These are phyloP conservation scores for Exophiala aquamarina DNA, from an alignment of 2,329 filamentous ascomycete species.

Conservation along the genomic window DNA sequence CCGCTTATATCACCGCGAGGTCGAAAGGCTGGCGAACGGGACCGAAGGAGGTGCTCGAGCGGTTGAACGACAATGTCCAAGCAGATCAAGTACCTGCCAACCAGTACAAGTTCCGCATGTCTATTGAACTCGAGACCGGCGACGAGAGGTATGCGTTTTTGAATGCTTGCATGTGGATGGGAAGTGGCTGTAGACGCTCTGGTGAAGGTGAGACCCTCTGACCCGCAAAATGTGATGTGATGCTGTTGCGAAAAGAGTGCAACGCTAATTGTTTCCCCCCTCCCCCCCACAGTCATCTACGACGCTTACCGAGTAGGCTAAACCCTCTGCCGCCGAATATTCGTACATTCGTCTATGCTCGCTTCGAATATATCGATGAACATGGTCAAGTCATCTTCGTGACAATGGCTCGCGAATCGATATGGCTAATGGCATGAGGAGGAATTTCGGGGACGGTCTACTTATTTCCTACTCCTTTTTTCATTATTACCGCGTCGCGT, in stretches of 20 bases:
- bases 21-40: slow-evolving; percentile 50
- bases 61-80: slow-evolving; percentile 42
- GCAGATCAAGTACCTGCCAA: slow-evolving; percentile 49
- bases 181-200: slow-evolving; percentile 47
- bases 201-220: slow-evolving; percentile 41
- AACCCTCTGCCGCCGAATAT: too few species aligned
- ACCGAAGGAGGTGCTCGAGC: slow-evolving; percentile 49
- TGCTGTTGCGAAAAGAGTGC: too few species aligned
- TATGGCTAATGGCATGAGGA: too few species aligned
- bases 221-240: too few species aligned
- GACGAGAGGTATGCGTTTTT: slow-evolving; percentile 51
- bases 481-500: neutral
- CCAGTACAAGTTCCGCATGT: slow-evolving; percentile 50
- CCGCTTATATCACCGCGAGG: slow-evolving; percentile 49
- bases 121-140: slow-evolving; percentile 50
- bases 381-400: too few species aligned
- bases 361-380: too few species aligned
- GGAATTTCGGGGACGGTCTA: too few species aligned
- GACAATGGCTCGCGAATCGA: too few species aligned
- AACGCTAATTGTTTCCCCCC: too few species aligned
- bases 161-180: slow-evolving; percentile 52
- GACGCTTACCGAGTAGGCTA: slow-evolving; percentile 28
- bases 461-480: too few species aligned
- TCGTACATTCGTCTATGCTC: too few species aligned
- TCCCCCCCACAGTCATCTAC: slow-evolving; percentile 28